Percentiles rank a stretch among this genome's conserved stretches.
phyloP scores from a whole-genome alignment of 2,329 filamentous ascomycete species.

The Byssochlamys sp. region DNA sequence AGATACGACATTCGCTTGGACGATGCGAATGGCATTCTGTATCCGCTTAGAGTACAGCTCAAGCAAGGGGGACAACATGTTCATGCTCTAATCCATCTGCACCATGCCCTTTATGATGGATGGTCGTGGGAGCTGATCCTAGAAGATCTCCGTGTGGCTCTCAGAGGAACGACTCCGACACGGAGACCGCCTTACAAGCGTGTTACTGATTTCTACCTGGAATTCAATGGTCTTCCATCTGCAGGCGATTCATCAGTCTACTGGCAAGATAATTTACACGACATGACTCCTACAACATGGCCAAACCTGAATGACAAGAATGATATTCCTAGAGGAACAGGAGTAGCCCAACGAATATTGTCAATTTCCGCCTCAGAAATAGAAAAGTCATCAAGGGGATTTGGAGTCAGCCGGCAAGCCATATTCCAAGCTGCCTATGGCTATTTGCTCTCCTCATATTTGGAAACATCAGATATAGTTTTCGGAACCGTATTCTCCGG shows the following conservation, averaged over 20 bases:
- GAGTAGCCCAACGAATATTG: constrained; percentile 20
- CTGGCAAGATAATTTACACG: constrained; percentile 59
- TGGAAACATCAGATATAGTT: constrained; percentile 56
- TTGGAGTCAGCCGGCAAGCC: constrained; percentile 55
- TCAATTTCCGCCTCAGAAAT: constrained; percentile 26
- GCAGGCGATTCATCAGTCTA: constrained; percentile 46
- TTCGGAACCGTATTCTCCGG: constrained; percentile 77
- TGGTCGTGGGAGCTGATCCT: constrained; percentile 76
- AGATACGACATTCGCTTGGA: constrained; percentile 31
- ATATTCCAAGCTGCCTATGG: constrained; percentile 65
- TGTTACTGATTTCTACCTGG: constrained; percentile 45
- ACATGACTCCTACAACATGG: constrained; percentile 45
- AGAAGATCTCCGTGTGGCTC: constrained; percentile 51
- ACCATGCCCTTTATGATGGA: constrained; percentile 85
- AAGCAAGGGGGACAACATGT: constrained; percentile 11
- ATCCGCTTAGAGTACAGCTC: constrained; percentile 57
- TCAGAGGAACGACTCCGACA: constrained; percentile 26
- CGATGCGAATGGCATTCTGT: constrained; percentile 36
- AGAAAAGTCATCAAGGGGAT: constrained; percentile 26
- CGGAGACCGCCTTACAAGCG: constrained; percentile 51
- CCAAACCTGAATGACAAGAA: constrained; percentile 48
- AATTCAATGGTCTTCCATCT: constrained; percentile 17
- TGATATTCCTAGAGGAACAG: constrained; percentile 17
- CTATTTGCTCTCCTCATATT: constrained; percentile 56
- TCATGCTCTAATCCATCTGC: constrained; percentile 49